Conservation (phyloP, 2,329 filamentous ascomycete species). For the Colletotrichum lini region DNA sequence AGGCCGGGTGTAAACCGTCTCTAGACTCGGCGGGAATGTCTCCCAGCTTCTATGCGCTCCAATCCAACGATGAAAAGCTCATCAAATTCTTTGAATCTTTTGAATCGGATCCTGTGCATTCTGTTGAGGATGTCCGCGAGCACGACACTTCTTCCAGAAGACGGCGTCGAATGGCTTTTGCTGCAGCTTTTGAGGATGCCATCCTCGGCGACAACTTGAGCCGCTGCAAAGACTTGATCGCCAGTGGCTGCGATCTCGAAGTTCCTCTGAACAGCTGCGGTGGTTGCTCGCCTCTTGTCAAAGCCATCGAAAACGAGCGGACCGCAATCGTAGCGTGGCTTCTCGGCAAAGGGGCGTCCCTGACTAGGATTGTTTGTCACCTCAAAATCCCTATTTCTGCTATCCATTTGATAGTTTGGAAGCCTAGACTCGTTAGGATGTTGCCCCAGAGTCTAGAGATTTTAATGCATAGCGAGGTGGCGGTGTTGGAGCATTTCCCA, state of each 20-base stretch:
- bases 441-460: neutral
- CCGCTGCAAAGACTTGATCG: neutral
- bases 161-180: neutral
- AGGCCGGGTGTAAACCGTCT: neutral
- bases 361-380: neutral
- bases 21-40: neutral
- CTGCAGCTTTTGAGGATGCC: neutral
- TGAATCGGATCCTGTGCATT: no score
- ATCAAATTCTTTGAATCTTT: neutral
- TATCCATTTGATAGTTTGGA: neutral
- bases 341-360: neutral
- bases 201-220: neutral
- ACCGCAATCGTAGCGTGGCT: neutral
- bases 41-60: neutral
- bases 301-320: neutral
- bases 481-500: neutral
- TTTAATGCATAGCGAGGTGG: neutral
- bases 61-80: neutral
- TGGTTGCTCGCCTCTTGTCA: neutral
- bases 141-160: neutral
- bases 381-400: neutral
- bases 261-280: neutral
- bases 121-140: neutral
- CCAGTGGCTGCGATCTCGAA: neutral
- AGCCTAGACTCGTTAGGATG: neutral